Base-by-base conservation (phyloP, 2,329 filamentous ascomycete genomes). In the Fonsecaea multimorphosa region DNA sequence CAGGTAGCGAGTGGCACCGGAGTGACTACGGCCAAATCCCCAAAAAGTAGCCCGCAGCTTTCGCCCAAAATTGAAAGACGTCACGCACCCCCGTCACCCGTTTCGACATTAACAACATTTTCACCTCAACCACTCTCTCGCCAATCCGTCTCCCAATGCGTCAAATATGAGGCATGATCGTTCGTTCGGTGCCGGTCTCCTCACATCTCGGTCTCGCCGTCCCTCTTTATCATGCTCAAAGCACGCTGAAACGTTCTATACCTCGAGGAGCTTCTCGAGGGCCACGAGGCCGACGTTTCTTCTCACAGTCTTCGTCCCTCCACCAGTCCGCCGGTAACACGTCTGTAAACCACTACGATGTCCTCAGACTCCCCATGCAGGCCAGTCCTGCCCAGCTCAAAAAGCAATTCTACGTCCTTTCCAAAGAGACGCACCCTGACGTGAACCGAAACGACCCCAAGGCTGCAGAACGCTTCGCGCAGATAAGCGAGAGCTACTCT, bases 381-480 rank as follows among this genome's bases (percentile, higher is more conserved):
- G 93, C 94, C 46, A 87, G 90, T 16, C 80, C 86, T 0, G 81
- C 83, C 8, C 92, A 97, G 60, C 93, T 98, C 68, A 98, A 98
- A 79, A 94, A 91, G 89, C 80, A 87, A 76, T 99, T 97, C 86
- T 98, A 97, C 84, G 80, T 85, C 67, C 91, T 98, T 76, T 97
- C 93, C 75, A 96, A 97, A 80, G 81, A 85, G 61, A 90, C 97
- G 84, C 95, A 99, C 79, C 95, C 95, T 0, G 95, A 99, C 83
- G 88, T 89, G 76, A 96, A 98, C 83, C 91, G 85, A 66, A 76
- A 85, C 72, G 90, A 97, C 78, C 90, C 91, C 3, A 76, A 80
- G 65, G 91, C 93, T 68, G 83, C 88, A 3, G 81, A 86, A 64
- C 91, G 89, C 76, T 99, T 97, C 83, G 87, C 93, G 77, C 85